Evolutionary conservation across 2,329 filamentous ascomycete species (phyloP), one percentile per base, ranked within the genome.

Genomic region (Ophioceras dolichostomum): DNA sequence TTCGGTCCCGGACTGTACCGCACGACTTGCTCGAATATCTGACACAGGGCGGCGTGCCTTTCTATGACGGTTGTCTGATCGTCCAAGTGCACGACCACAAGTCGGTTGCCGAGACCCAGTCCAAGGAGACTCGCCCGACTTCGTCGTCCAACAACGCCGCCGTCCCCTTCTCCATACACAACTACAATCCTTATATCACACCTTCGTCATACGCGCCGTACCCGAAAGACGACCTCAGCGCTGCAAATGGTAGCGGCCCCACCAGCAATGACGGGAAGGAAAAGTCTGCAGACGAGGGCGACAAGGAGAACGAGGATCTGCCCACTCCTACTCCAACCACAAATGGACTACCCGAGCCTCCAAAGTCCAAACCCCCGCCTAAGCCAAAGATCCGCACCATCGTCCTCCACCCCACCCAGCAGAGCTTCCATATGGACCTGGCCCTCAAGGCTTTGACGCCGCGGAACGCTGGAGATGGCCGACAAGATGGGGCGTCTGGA

Each of bases 31-130:
- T 96, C 10, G 76, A 82, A 34, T 81, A 89, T 47, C 74, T 98
- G 38, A 69, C 78, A 20, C 69, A 76, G 34, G 67, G 68, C 14
- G 76, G 77, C 16, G 81, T 94, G 12, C 69, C 71, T 9, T 96
- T 94, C 54, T 98, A 96, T 55, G 88, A 96, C 57, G 87, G 83
- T 22, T 94, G 89, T 52, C 70, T 98, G 40, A 96, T 98, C 47
- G 87, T 98, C 26, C 81, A 94, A 56, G 67, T 96, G n/a, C 75
- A 94, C 50, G 85, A 96, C 54, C 84, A 94, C 62, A 84, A 83
- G 50, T 76, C 80, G 1, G 64, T 64, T 30, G 68, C 40, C 10
- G 14, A 20, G 18, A 22, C 69, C 33, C 68, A 70, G 43, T 64
- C 70, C 47, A 77, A 85, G 52, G 76, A 73, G 8, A 61, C 63